Conservation (phyloP, 345 rosid genomes). For the Cardiospermum halicacabum region DNA sequence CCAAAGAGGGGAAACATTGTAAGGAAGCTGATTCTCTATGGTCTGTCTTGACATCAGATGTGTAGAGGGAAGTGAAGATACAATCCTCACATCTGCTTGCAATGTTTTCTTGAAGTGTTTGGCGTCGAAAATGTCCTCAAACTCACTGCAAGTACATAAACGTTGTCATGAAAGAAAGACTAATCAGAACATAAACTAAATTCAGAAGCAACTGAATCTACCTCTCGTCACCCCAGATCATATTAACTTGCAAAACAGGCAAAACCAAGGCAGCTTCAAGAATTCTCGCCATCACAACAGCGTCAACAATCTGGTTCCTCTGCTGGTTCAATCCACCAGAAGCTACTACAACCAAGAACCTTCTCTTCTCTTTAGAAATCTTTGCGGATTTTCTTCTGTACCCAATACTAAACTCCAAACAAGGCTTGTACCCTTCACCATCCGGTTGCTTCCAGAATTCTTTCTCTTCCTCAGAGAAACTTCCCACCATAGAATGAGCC, state of each 20-base stretch:
- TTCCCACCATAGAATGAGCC: constrained; percentile 32
- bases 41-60: constrained; percentile 57
- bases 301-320: constrained; percentile 67
- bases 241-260: constrained; percentile 65
- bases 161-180: constrained; percentile 2
- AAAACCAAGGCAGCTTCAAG: constrained; percentile 71
- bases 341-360: constrained; percentile 64
- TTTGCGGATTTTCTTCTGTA: constrained; percentile 42
- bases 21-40: constrained; percentile 50
- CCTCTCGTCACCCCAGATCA: constrained; percentile 76
- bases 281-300: constrained; percentile 70
- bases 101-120: constrained; percentile 67
- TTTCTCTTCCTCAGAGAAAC: constrained; percentile 46
- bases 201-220: constrained; percentile 10
- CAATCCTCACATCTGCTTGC: constrained; percentile 52
- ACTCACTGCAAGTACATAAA: constrained; percentile 48
- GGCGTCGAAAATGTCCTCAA: constrained; percentile 53
- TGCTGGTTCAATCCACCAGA: constrained; percentile 75
- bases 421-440: constrained; percentile 58
- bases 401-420: constrained; percentile 50
- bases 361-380: constrained; percentile 52
- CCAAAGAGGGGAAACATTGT: constrained; percentile 61
- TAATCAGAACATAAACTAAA: not conserved
- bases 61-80: constrained; percentile 65
- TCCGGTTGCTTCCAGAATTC: constrained; percentile 70